phyloP scores from a whole-genome alignment of 2,329 filamentous ascomycete species.

The Fusarium clavum region DNA sequence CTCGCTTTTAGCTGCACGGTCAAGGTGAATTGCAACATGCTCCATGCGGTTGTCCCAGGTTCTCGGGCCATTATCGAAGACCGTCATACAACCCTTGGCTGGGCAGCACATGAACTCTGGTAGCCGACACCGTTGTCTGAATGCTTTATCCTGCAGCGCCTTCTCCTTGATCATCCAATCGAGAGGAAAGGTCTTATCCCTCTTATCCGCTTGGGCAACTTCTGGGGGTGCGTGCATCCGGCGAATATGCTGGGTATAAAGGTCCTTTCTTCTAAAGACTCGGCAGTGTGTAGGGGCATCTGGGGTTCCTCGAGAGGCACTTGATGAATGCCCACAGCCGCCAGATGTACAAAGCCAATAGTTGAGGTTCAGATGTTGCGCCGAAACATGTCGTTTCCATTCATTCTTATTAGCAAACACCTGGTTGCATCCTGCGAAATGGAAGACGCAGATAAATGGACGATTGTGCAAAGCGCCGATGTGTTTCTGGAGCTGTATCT shows the following conservation, averaged over 20 bases:
- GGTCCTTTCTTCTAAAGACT: conserved; percentile 89
- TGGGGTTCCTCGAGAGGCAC: conserved; percentile 25
- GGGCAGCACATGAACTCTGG: conserved; percentile 73
- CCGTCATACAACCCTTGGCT: conserved; percentile 66
- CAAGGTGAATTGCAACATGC: conserved; percentile 85
- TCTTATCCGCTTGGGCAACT: conserved; percentile 48
- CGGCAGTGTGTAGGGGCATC: conserved; percentile 63
- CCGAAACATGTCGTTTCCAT: conserved; percentile 90
- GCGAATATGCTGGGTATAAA: conserved; percentile 88
- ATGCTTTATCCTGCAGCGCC: conserved; percentile 68
- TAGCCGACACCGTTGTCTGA: conserved; percentile 68
- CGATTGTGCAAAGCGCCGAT: conserved; percentile 66
- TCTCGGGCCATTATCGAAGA: conserved; percentile 69
- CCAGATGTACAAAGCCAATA: conserved; percentile 82
- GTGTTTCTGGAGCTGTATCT: conserved; percentile 60
- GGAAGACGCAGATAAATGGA: conserved; percentile 81
- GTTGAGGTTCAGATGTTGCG: conserved; percentile 80
- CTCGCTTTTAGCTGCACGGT: conserved; percentile 55
- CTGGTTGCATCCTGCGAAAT: conserved; percentile 78
- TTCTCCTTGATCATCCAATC: conserved; percentile 67
- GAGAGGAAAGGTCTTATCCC: conserved; percentile 49
- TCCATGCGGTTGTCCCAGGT: conserved; percentile 89
- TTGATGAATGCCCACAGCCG: conserved; percentile 57
- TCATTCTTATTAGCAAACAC: conserved; percentile 89
- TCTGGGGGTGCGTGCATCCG: conserved; percentile 78